A percentile compares a stretch with the other conserved stretches of the same genome.
phyloP scores from a whole-genome alignment of 2,329 filamentous ascomycete species.

The Hypoxylon sp. region DNA sequence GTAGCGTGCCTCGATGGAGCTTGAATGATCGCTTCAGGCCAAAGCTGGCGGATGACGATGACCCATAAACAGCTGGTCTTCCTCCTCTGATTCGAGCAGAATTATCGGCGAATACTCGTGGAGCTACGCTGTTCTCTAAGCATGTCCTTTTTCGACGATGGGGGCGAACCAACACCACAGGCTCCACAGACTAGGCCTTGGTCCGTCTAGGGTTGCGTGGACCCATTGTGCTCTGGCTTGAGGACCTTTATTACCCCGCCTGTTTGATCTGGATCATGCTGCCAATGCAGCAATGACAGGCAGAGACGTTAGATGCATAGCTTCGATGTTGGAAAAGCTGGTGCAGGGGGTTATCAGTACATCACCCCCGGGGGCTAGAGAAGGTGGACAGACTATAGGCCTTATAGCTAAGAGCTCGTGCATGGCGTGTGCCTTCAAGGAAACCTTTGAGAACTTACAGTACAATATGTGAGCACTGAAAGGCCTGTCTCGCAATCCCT shows the following conservation, averaged over 20 bases:
- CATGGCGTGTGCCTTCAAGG: not conserved
- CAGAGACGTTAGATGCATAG: not conserved
- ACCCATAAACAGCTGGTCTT: not conserved
- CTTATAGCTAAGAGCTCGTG: not conserved
- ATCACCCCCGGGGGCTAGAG: not conserved
- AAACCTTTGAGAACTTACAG: not conserved
- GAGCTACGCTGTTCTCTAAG: not conserved
- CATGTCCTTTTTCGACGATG: not conserved
- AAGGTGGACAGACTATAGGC: not conserved
- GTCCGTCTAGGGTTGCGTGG: not conserved
- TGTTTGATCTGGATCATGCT: not conserved
- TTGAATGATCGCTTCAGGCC: not conserved
- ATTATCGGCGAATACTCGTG: not conserved
- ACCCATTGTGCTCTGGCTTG: not conserved
- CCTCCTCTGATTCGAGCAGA: not conserved
- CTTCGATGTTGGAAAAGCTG: not conserved
- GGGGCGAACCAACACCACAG: not conserved
- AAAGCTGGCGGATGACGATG: not conserved
- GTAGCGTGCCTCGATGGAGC: not conserved
- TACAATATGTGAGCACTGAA: conserved; percentile 1
- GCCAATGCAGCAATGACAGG: not conserved
- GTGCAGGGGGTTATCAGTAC: not conserved
- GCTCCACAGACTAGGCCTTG: not conserved
- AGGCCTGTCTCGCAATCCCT: not conserved
- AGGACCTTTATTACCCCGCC: not conserved